Percentiles rank a stretch among this genome's conserved stretches.
Conservation (phyloP, 73 alveolate genomes). For the Paramecium biaurelia region DNA sequence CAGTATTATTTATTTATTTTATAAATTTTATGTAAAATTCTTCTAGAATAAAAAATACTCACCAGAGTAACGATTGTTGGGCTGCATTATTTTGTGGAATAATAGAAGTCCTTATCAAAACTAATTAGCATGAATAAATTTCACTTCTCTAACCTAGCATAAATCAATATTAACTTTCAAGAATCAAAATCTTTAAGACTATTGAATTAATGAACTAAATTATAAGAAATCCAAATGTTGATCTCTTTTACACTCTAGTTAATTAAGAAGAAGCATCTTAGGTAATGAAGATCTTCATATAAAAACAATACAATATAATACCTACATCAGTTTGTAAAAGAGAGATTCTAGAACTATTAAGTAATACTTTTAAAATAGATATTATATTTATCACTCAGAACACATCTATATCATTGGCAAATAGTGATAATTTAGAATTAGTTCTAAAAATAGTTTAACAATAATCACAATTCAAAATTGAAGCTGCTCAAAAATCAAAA, state of each 20-base stretch:
- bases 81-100: constrained; percentile 28
- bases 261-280: not conserved
- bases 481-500: not conserved
- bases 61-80: not conserved
- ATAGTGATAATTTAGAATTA: not conserved
- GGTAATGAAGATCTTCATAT: not conserved
- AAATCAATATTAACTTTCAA: not conserved
- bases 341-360: not conserved
- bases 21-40: not conserved
- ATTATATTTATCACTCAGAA: not conserved
- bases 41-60: not conserved
- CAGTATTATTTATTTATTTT: not conserved
- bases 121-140: not conserved
- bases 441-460: not conserved
- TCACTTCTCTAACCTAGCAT: not conserved
- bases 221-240: not conserved
- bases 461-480: not conserved
- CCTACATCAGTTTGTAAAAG: not conserved
- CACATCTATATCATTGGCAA: not conserved
- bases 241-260: not conserved
- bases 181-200: not conserved
- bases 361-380: not conserved
- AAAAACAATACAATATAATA: no score
- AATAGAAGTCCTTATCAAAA: not conserved
- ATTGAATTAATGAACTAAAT: not conserved